phyloP scores from a whole-genome alignment of 179 eudicot species.

The Gypsophila paniculata region DNA sequence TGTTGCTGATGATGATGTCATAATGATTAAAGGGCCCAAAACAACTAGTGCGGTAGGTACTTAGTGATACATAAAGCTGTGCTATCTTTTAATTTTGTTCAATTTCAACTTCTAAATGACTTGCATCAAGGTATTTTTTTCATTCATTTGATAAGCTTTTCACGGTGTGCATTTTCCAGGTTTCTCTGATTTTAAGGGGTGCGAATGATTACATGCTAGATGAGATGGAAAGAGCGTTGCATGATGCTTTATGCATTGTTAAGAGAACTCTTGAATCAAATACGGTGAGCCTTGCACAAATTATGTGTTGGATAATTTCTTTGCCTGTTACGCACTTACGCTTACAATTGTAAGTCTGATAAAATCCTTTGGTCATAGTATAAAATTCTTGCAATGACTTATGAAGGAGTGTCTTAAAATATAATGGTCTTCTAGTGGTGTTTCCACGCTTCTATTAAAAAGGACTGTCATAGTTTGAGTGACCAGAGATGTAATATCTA shows the following conservation, averaged over 20 bases:
- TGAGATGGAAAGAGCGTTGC: conserved; percentile 97
- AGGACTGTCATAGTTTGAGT: background rate
- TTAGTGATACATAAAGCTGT: background rate
- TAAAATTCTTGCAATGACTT: background rate
- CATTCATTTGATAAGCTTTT: conserved; percentile 4
- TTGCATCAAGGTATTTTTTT: background rate
- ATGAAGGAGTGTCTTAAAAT: background rate
- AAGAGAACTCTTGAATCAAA: conserved; percentile 93
- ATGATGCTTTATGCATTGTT: conserved; percentile 90
- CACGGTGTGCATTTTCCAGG: conserved; percentile 38
- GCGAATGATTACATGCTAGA: conserved; percentile 98
- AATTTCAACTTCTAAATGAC: background rate
- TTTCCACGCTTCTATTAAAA: too few relatives aligned
- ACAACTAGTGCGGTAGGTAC: conserved; percentile 72
- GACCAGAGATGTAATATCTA: background rate
- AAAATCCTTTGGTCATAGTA: conserved; percentile 1
- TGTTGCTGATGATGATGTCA: conserved; percentile 90
- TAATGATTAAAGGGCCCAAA: conserved; percentile 91
- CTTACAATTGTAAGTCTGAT: background rate
- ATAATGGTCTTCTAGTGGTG: too few relatives aligned
- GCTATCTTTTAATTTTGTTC: background rate
- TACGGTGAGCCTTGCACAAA: conserved; percentile 39
- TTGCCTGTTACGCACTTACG: background rate
- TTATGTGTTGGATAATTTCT: background rate
- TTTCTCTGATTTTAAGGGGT: conserved; percentile 77